Conservation (phyloP, 139 green algal genomes). For the Pleodorina starrii region DNA sequence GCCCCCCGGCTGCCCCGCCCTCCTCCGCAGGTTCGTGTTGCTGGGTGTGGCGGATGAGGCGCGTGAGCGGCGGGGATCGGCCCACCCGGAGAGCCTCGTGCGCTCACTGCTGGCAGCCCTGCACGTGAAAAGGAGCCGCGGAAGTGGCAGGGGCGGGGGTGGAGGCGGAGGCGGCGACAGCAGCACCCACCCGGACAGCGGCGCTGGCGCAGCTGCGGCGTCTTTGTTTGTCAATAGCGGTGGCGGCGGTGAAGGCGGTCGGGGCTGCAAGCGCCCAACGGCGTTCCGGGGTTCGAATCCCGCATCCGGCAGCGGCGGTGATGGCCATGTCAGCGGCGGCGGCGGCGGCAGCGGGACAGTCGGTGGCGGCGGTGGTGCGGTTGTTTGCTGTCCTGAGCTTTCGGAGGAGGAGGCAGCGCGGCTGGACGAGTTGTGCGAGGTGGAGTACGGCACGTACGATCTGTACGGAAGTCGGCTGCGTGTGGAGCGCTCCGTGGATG, state of each 20-base stretch:
- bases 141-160: not conserved
- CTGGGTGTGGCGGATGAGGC: constrained; percentile 24
- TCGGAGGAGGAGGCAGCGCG: not conserved
- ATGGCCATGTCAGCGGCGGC: not conserved
- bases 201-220: too few relatives aligned
- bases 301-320: not conserved
- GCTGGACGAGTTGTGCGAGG: constrained; percentile 7
- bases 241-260: not conserved
- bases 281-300: not conserved
- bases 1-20: not conserved
- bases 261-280: not conserved
- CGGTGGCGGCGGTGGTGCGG: not conserved
- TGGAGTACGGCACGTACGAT: constrained; percentile 5
- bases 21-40: constrained; percentile 3
- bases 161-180: not conserved
- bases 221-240: not conserved
- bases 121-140: not conserved
- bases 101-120: not conserved
- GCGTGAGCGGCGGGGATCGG: not conserved
- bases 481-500: not conserved
- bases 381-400: constrained; percentile 37
- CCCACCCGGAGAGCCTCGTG: not conserved
- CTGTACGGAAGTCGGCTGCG: constrained; percentile 18
- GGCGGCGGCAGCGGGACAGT: too few relatives aligned
- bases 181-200: not conserved